Evolutionary conservation across 495 filamentous ascomycete genomes (phyloP).

Genomic region (Aspergillus steynii): DNA sequence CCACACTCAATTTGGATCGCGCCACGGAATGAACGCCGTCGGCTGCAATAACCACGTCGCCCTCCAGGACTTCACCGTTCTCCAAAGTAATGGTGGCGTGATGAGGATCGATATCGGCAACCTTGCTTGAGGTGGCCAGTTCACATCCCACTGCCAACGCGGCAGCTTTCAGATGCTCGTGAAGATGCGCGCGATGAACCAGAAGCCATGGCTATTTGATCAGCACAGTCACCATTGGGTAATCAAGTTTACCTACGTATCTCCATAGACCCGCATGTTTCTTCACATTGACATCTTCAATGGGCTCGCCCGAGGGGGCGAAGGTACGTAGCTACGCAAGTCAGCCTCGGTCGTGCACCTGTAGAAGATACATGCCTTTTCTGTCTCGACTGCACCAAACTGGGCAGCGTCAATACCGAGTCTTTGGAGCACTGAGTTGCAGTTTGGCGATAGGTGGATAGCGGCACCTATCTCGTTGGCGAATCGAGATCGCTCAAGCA

Average conservation of each 20-base stretch:
- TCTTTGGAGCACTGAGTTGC: conserved; percentile 47
- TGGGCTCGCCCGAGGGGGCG: conserved; percentile 29
- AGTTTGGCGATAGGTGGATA: conserved; percentile 56
- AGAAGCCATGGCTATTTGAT: conserved; percentile 46
- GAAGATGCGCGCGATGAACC: conserved; percentile 51
- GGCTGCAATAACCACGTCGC: conserved; percentile 50
- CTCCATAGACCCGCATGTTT: conserved; percentile 36
- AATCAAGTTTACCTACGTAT: conserved; percentile 25
- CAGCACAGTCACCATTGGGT: not conserved
- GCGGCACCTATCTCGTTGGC: conserved; percentile 58
- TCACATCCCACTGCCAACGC: conserved; percentile 37
- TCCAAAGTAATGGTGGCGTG: conserved; percentile 42
- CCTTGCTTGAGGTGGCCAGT: conserved; percentile 44
- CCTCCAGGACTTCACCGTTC: conserved; percentile 34
- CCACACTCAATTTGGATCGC: conserved; percentile 43
- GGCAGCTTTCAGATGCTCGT: conserved; percentile 45
- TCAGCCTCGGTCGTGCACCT: not conserved
- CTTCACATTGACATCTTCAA: conserved; percentile 38
- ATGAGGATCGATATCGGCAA: conserved; percentile 44
- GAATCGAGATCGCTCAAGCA: conserved; percentile 55
- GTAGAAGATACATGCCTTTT: conserved; percentile 21
- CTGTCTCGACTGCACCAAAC: conserved; percentile 37
- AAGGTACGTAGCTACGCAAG: conserved; percentile 32
- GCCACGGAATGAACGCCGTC: conserved; percentile 56
- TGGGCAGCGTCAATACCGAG: conserved; percentile 41